phyloP scores from a whole-genome alignment of 139 green algal species.

The Tetradesmus obliquus region DNA sequence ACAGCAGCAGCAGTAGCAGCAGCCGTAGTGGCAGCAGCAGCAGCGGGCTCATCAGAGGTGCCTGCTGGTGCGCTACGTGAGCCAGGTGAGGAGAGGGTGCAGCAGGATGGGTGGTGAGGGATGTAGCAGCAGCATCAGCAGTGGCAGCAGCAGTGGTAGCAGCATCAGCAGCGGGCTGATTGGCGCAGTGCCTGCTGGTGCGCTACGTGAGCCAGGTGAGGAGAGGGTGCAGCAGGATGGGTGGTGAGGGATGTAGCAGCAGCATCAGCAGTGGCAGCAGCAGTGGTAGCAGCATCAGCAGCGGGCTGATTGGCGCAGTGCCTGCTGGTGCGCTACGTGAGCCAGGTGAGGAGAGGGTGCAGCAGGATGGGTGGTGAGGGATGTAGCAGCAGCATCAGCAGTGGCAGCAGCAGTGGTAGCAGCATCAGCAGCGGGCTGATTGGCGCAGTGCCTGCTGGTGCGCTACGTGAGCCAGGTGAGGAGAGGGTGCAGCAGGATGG shows the following conservation, averaged over 20 bases:
- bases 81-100: conserved; percentile 15
- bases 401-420: neutral
- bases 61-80: conserved; percentile 92
- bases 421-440: neutral
- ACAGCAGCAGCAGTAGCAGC: neutral
- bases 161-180: neutral
- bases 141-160: neutral
- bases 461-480: neutral
- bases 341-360: neutral
- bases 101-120: neutral
- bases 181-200: conserved; percentile 96
- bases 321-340: conserved; percentile 92
- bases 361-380: no score
- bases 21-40: neutral
- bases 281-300: no score
- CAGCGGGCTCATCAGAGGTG: conserved; percentile 76
- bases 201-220: conserved; percentile 90
- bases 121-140: neutral
- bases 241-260: neutral
- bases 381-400: neutral
- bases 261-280: neutral
- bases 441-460: neutral
- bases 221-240: neutral
- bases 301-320: conserved; percentile 84
- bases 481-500: neutral